phyloP scores from a whole-genome alignment of 305 asterid genomes.

The Salvia sclarea region DNA sequence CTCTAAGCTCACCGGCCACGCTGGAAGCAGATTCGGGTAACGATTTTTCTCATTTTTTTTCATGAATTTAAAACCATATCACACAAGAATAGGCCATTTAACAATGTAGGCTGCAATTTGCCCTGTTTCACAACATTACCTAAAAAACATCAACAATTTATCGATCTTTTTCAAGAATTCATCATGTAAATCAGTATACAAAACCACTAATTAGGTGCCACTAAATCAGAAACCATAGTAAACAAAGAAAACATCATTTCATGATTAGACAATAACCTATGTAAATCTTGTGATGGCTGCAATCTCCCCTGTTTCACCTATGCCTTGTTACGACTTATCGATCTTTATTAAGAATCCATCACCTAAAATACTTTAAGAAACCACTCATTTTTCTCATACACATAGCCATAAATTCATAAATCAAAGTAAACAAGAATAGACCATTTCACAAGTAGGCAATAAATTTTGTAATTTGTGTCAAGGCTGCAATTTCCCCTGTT shows the following conservation, averaged over 20 bases:
- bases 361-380: too few relatives aligned
- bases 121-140: not conserved
- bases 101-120: not conserved
- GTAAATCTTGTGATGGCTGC: too few relatives aligned
- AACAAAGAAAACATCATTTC: too few relatives aligned
- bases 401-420: not conserved
- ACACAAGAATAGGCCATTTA: not conserved
- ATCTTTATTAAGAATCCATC: too few relatives aligned
- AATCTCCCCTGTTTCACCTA: too few relatives aligned
- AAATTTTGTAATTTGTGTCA: too few relatives aligned
- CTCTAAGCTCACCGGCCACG: slow-evolving; percentile 81
- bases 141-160: not conserved
- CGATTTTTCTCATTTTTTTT: not conserved
- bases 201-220: too few relatives aligned
- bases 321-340: too few relatives aligned
- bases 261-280: too few relatives aligned
- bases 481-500: not conserved
- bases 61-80: not conserved
- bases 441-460: not conserved
- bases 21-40: slow-evolving; percentile 77
- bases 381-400: not conserved
- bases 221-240: not conserved
- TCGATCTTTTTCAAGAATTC: not conserved
- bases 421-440: not conserved
- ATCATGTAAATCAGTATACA: not conserved